Evolutionary conservation across 371 early-diverging fungal species (phyloP).

Genomic region (Mucor racemosus): DNA sequence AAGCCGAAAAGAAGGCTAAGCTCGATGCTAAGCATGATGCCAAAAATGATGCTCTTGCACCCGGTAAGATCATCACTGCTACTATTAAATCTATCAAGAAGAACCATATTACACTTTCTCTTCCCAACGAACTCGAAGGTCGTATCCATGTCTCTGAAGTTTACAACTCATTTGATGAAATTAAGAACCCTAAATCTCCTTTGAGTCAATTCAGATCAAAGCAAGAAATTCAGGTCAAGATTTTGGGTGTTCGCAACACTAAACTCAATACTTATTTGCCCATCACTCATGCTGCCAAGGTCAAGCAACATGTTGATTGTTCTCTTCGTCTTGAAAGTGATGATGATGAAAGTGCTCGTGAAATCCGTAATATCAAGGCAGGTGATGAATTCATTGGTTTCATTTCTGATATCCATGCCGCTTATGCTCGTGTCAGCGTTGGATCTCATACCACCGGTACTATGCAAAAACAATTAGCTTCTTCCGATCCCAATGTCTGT

Average conservation of each 20-base stretch:
- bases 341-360: conserved; percentile 21
- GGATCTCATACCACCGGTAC: conserved; percentile 48
- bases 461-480: conserved; percentile 51
- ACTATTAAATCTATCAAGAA: conserved; percentile 60
- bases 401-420: conserved; percentile 54
- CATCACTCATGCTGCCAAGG: conserved; percentile 53
- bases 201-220: conserved; percentile 44
- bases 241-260: conserved; percentile 67
- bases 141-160: conserved; percentile 72
- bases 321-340: conserved; percentile 30
- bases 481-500: conserved; percentile 51
- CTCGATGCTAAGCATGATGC: conserved; percentile 29
- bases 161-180: conserved; percentile 45
- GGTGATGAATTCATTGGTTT: conserved; percentile 62
- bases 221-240: conserved; percentile 55
- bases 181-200: conserved; percentile 49
- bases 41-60: conserved; percentile 59
- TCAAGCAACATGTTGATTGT: conserved; percentile 30
- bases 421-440: conserved; percentile 52
- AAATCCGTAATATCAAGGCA: conserved; percentile 44
- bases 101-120: conserved; percentile 61
- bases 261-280: conserved; percentile 67
- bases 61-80: conserved; percentile 61
- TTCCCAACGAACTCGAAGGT: conserved; percentile 72
- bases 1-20: conserved; percentile 33